Percentiles rank a stretch among this genome's conserved stretches.
phyloP scores from a whole-genome alignment of 352 stramenopile genomes.

The Pythium rishiriense region DNA sequence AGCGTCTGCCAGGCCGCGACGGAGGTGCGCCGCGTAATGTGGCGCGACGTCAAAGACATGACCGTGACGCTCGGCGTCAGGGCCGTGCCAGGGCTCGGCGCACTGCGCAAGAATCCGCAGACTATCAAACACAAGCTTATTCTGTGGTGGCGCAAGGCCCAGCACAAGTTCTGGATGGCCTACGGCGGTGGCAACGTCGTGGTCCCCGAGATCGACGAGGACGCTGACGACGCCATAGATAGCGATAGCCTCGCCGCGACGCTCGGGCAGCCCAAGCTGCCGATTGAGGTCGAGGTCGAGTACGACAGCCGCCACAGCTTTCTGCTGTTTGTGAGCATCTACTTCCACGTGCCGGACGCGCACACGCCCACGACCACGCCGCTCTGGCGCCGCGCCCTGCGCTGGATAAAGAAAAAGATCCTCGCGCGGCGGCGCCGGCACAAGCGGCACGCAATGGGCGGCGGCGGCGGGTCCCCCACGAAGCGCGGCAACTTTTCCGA shows the following conservation, averaged over 20 bases:
- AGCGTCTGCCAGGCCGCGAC: constrained; percentile 51
- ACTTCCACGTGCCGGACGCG: constrained; percentile 34
- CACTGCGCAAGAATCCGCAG: constrained; percentile 15
- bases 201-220: not conserved
- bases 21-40: constrained; percentile 54
- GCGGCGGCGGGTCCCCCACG: not conserved
- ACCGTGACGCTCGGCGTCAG: constrained; percentile 7
- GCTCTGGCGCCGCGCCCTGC: constrained; percentile 7
- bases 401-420: constrained; percentile 14
- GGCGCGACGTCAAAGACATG: constrained; percentile 39
- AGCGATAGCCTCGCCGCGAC: constrained; percentile 7
- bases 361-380: constrained; percentile 3
- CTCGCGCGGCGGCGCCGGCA: constrained; percentile 1
- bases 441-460: not conserved
- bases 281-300: constrained; percentile 78
- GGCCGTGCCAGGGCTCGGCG: not conserved
- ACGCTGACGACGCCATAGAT: not conserved
- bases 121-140: constrained; percentile 18
- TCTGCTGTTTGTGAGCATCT: constrained; percentile 53
- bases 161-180: not conserved
- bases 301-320: constrained; percentile 60
- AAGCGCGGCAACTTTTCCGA: constrained; percentile 2
- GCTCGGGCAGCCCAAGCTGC: constrained; percentile 33
- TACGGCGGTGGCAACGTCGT: constrained; percentile 11
- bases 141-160: constrained; percentile 22